phyloP scores from a whole-genome alignment of 139 green algal species.

The Tetradesmus obliquus region DNA sequence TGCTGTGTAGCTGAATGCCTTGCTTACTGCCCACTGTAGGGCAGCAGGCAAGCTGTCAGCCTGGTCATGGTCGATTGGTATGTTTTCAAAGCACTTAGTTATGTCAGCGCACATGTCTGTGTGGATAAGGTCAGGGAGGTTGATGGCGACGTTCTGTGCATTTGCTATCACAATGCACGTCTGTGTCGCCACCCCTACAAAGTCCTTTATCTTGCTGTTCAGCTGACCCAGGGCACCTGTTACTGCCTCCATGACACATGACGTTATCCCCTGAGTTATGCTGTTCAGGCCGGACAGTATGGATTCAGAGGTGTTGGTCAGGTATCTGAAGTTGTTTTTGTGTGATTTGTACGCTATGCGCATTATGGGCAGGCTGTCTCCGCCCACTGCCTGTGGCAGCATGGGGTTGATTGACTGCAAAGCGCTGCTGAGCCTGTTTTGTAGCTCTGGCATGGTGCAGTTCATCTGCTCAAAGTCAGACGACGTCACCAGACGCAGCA shows the following conservation, averaged over 20 bases:
- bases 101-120: neutral
- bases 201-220: neutral
- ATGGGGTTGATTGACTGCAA: neutral
- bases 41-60: neutral
- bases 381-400: neutral
- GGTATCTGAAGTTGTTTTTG: neutral
- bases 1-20: neutral
- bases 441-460: neutral
- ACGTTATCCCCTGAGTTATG: neutral
- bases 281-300: neutral
- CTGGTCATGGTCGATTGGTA: neutral
- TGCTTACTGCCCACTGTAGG: neutral
- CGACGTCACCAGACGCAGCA: neutral
- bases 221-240: neutral
- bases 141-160: neutral
- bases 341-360: neutral
- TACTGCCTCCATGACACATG: neutral
- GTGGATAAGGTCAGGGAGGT: neutral
- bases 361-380: neutral
- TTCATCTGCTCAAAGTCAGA: neutral
- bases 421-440: neutral
- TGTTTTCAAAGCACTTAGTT: constrained; percentile 1
- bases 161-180: neutral
- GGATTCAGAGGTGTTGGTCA: neutral
- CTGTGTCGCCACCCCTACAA: neutral